Evolutionary conservation across 176 grass and related monocot genomes (phyloP), one percentile per base, ranked within the genome.

Genomic region (Chloris gayana): DNA sequence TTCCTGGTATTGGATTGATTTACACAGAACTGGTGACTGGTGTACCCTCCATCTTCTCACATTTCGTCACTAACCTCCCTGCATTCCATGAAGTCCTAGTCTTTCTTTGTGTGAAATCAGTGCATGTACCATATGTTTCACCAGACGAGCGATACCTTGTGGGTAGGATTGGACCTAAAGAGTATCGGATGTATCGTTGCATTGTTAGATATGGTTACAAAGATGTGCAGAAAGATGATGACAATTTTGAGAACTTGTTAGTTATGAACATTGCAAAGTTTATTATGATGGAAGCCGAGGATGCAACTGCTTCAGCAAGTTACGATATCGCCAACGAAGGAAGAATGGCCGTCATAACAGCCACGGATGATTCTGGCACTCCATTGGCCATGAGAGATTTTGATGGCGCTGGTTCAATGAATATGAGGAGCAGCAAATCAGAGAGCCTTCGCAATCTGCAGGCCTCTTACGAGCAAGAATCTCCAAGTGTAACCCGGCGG

Each of bases 221-320:
- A 67, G 96, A 99, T 69, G 88, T 95, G 64, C 88, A 91, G 78
- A 82, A 73, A 70, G 96, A 95, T 58, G 92, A 94, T 39, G 92
- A 98, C 8, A 93, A 99, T 82, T 99, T 99, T 67, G 96, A 99
- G 64, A 89, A 91, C 85, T 83, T 91, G 71, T 67, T 99, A 49
- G 86, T 99, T 33, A 85, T 93, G 88, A 99, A 84, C 88, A 99
- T 99, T 84, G 96, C 92, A 15, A 99, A 93, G 81, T 99, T 99
- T 72, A 91, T 99, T 85, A 87, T 95, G 88, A 88, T 95, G 96
- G 96, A 99, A 80, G 88, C 92, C 2, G 88, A 93, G 87, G 92
- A 95, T 77, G 76, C 64, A 30, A 78, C 88, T 41, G 83, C 89
- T 32, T 88, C 86, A 6, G 80, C 84, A 70, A 87, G 87, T 59